Conservation (phyloP, 2,329 filamentous ascomycete genomes). For the Aureobasidium mangrovei region DNA sequence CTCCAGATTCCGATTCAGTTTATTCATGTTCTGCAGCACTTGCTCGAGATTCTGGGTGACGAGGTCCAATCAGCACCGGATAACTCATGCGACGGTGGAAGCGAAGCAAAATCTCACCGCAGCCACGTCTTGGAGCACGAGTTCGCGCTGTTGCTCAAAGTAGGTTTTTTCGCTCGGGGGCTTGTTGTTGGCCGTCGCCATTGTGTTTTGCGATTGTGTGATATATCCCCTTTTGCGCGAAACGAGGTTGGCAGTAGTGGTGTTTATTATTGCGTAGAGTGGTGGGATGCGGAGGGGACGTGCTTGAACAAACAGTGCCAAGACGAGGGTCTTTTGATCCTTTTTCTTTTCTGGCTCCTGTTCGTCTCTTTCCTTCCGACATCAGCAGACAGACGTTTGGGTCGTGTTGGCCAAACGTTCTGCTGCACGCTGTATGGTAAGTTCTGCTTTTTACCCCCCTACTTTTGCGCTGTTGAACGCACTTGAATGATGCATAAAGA, state of each 20-base stretch:
- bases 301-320: too few species aligned
- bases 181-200: slow-evolving; percentile 24
- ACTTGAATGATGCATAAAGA: slow-evolving; percentile 11
- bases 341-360: background rate
- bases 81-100: background rate
- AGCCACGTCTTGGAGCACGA: slow-evolving; percentile 63
- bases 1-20: slow-evolving; percentile 84
- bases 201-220: background rate
- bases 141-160: slow-evolving; percentile 68
- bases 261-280: background rate
- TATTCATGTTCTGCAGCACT: slow-evolving; percentile 92
- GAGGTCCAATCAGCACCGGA: too few species aligned
- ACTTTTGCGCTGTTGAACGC: background rate
- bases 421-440: background rate
- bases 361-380: background rate
- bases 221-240: background rate
- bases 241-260: too few species aligned
- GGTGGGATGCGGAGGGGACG: too few species aligned
- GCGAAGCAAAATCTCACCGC: slow-evolving; percentile 39
- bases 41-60: slow-evolving; percentile 60
- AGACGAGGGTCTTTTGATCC: background rate
- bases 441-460: background rate
- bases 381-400: background rate
- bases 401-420: background rate
- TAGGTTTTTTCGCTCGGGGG: slow-evolving; percentile 43